Percentiles rank a stretch among this genome's conserved stretches.
Conservation (phyloP, 2,329 filamentous ascomycete species). For the Sporothrix luriei region DNA sequence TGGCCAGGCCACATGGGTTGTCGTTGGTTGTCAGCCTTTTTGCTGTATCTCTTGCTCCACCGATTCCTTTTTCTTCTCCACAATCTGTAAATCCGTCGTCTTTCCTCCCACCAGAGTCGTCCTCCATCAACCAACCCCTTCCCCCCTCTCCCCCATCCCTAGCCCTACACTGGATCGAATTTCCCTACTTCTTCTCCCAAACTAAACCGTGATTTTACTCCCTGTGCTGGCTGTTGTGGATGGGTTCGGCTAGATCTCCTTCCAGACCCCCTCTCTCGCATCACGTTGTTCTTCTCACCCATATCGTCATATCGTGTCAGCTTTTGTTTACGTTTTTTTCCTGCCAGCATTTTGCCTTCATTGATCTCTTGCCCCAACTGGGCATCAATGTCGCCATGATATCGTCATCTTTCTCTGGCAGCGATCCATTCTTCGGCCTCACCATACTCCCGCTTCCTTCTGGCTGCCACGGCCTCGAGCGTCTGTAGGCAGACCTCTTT, state of each 20-base stretch:
- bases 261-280: slow-evolving; percentile 18
- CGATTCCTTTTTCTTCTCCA: slow-evolving; percentile 22
- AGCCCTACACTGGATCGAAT: slow-evolving; percentile 29
- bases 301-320: slow-evolving; percentile 29
- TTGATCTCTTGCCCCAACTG: background rate
- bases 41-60: slow-evolving; percentile 21
- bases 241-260: background rate
- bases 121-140: no score
- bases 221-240: slow-evolving; percentile 10
- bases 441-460: background rate
- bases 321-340: background rate
- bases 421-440: no score
- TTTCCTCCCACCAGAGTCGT: background rate
- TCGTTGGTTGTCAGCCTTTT: slow-evolving; percentile 1
- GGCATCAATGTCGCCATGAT: slow-evolving; percentile 4
- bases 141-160: slow-evolving; percentile 2
- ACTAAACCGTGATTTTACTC: background rate
- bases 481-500: background rate
- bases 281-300: slow-evolving; percentile 27
- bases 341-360: background rate
- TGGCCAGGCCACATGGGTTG: background rate
- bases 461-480: background rate
- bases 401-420: background rate
- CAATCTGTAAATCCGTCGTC: slow-evolving; percentile 26
- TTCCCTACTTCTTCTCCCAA: slow-evolving; percentile 6